These are phyloP conservation scores for Xylaria grammica DNA, from an alignment of 495 filamentous ascomycete species.

Conservation along the genomic window DNA sequence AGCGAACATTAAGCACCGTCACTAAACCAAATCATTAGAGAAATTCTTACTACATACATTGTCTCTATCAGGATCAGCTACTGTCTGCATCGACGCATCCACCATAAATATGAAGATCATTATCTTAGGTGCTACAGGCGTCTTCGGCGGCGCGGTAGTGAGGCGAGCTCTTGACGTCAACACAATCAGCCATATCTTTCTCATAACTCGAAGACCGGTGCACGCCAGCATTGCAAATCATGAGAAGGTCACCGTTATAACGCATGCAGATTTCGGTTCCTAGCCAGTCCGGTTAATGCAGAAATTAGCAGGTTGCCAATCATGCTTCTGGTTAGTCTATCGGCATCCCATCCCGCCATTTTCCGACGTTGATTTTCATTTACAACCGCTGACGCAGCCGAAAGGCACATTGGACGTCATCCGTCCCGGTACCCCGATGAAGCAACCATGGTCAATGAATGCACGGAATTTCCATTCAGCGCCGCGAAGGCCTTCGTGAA, in stretches of 20 bases:
- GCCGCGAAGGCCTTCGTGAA: constrained; percentile 47
- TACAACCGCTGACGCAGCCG: constrained; percentile 10
- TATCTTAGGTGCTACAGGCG: constrained; percentile 55
- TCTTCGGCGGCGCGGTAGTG: constrained; percentile 56
- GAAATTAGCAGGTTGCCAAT: constrained; percentile 54
- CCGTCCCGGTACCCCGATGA: constrained; percentile 36
- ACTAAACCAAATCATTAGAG: no score
- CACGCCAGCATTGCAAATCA: constrained; percentile 31
- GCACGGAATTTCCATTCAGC: constrained; percentile 51
- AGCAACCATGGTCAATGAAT: constrained; percentile 39
- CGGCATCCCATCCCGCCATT: background rate
- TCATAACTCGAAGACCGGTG: constrained; percentile 51
- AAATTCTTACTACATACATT: no score
- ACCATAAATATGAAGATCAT: constrained; percentile 11
- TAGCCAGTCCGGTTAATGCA: constrained; percentile 46
- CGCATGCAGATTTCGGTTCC: constrained; percentile 51
- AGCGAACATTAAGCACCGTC: no score
- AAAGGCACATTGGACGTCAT: constrained; percentile 40
- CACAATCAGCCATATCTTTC: constrained; percentile 54
- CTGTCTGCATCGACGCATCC: background rate
- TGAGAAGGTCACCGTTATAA: constrained; percentile 49
- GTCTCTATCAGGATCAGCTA: no score
- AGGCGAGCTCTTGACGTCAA: constrained; percentile 49
- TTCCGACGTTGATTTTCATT: background rate
- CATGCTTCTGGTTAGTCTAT: constrained; percentile 55